A percentile compares a stretch with the other conserved stretches of the same genome.
phyloP scores from a whole-genome alignment of 1,139 yeast genomes.

The Hemisphaericaspora xylofermentans region DNA sequence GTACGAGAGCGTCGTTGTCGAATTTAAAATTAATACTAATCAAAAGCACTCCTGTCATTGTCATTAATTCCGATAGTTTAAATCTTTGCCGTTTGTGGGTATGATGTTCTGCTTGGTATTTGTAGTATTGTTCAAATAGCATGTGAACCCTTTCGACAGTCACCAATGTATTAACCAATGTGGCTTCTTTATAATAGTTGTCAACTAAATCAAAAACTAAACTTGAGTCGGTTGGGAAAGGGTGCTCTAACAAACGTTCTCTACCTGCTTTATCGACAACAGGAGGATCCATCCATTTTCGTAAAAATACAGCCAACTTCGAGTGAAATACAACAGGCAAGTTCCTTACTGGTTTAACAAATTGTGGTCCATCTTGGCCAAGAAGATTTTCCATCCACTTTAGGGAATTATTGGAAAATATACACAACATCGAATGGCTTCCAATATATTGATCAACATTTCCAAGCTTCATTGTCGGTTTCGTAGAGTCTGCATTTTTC shows the following conservation, averaged over 20 bases:
- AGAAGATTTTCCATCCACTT: slow-evolving; percentile 32
- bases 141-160: slow-evolving; percentile 18
- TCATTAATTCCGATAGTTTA: slow-evolving; percentile 31
- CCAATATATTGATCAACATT: slow-evolving; percentile 31
- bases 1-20: slow-evolving; percentile 13
- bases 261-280: slow-evolving; percentile 22
- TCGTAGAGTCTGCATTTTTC: not conserved
- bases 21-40: slow-evolving; percentile 24
- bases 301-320: slow-evolving; percentile 20
- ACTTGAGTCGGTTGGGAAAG: slow-evolving; percentile 28
- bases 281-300: slow-evolving; percentile 38
- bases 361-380: slow-evolving; percentile 21
- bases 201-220: slow-evolving; percentile 25
- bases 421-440: slow-evolving; percentile 38
- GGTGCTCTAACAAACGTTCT: slow-evolving; percentile 22
- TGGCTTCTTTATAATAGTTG: slow-evolving; percentile 16
- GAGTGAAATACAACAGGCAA: slow-evolving; percentile 29
- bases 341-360: slow-evolving; percentile 30
- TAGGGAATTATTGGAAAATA: slow-evolving; percentile 37
- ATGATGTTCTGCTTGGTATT: slow-evolving; percentile 9
- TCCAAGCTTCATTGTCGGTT: slow-evolving; percentile 2
- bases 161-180: slow-evolving; percentile 17
- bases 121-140: slow-evolving; percentile 24
- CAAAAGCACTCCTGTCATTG: slow-evolving; percentile 33
- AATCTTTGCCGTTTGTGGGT: slow-evolving; percentile 13